Evolutionary conservation across 2,329 filamentous ascomycete genomes (phyloP), one percentile per base, ranked within the genome.

Genomic region (Xylariaceae sp.): DNA sequence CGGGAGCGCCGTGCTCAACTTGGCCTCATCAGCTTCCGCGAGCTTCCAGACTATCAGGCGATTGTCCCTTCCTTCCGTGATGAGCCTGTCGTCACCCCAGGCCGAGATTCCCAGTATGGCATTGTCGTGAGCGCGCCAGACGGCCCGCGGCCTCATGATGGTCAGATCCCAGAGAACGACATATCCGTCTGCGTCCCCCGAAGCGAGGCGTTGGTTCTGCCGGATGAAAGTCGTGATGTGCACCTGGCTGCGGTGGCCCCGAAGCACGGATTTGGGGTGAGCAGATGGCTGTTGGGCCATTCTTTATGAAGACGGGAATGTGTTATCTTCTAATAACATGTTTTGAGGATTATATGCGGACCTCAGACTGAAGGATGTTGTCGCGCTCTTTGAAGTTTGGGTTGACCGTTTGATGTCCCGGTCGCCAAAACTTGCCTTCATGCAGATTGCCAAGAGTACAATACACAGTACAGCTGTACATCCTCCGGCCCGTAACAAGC

Each of bases 51-150:
- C 82, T 15, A 85, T 73, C 33, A 97, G 72, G 55, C 81, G 85
- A 59, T 92, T 84, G 59, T 98, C 92, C 59, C 92, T 78, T 11
- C 90, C 90, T 65, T 97, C 89, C 85, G 88, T 94, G 61, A 95
- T 84, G 41, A 97, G 67, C 50, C 74, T 83, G 44, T 85, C 78
- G n/a, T 63, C 51, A 3, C 74, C 78, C 81, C 88, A 94, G 24
- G 71, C 78, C 32, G 73, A 73, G 28, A 92, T 70, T 3, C 82
- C 85, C 12, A 97, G 70, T 18, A 97, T 81, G 14, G 86, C 76
- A 23, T 76, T 83, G 31, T 78, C 70, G 60, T 98, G 92, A 1
- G 88, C 85, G 54, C 77, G 82, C 92, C 92, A 98, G 3, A 92
- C 86, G 2, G 83, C 86, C 7, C 79, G 71, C 0, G 90, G 78